Evolutionary conservation across 2,329 filamentous ascomycete genomes (phyloP).

Genomic region (Torrubiella hemipterigena): DNA sequence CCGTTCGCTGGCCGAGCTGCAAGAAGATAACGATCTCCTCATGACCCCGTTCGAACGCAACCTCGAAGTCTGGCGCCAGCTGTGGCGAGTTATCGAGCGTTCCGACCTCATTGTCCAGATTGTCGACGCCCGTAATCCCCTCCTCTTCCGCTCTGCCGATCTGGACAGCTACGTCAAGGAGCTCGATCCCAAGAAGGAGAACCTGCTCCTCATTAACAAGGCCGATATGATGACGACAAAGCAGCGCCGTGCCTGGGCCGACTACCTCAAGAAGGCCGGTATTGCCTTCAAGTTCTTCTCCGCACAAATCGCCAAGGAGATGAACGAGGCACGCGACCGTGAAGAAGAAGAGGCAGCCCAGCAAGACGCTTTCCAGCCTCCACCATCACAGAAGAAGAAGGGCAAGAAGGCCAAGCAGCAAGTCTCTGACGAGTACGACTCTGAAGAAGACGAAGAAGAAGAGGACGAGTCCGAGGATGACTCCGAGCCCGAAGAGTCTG

Average conservation of each 20-base stretch:
- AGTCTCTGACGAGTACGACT: slow-evolving; percentile 9
- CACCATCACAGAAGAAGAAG: slow-evolving; percentile 13
- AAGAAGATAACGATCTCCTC: slow-evolving; percentile 85
- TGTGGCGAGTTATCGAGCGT: slow-evolving; percentile 96
- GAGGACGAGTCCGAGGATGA: slow-evolving; percentile 14
- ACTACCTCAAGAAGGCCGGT: slow-evolving; percentile 66
- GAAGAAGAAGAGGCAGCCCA: slow-evolving; percentile 33
- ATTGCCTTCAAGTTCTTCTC: slow-evolving; percentile 97
- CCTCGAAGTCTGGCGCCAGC: slow-evolving; percentile 90
- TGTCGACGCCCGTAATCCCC: slow-evolving; percentile 88
- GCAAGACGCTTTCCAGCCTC: slow-evolving; percentile 11
- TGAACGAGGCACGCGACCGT: slow-evolving; percentile 60
- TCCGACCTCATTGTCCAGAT: slow-evolving; percentile 96
- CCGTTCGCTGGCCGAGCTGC: slow-evolving; percentile 77
- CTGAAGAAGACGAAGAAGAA: slow-evolving; percentile 12
- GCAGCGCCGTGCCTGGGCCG: slow-evolving; percentile 75
- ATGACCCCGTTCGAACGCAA: slow-evolving; percentile 99
- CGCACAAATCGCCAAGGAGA: slow-evolving; percentile 78
- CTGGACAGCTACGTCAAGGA: slow-evolving; percentile 90
- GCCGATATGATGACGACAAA: slow-evolving; percentile 94
- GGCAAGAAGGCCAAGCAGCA: too few species aligned
- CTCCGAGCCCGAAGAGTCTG: slow-evolving; percentile 11
- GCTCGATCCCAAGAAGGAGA: slow-evolving; percentile 77
- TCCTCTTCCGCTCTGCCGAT: slow-evolving; percentile 90
- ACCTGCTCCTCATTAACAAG: slow-evolving; percentile 92